Conservation (phyloP, 2,329 filamentous ascomycete genomes). For the Fusarium sp. region DNA sequence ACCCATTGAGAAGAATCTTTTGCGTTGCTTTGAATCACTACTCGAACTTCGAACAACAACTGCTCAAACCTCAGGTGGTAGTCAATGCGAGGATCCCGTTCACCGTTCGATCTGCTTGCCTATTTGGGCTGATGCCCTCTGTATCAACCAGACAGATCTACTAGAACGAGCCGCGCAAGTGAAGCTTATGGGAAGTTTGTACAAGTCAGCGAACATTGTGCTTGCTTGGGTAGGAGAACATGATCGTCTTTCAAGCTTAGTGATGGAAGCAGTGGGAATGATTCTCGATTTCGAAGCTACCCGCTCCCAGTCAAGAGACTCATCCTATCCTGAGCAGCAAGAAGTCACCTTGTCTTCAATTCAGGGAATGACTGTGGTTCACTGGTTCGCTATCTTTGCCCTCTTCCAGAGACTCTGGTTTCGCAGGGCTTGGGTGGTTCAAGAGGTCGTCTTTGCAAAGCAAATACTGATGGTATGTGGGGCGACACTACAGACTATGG, state of each 20-base stretch:
- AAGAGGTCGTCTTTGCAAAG: neutral
- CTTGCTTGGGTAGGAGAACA: neutral
- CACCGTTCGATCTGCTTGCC: neutral
- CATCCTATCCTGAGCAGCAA: neutral
- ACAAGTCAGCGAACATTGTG: neutral
- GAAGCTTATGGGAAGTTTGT: neutral
- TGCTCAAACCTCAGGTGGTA: neutral
- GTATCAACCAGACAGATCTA: neutral
- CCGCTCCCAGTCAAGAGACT: neutral
- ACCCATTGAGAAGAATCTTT: neutral
- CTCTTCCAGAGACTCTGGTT: conserved; percentile 1
- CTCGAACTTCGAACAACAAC: neutral
- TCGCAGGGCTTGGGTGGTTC: neutral
- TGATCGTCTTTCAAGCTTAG: neutral
- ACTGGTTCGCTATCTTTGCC: neutral
- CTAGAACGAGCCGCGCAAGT: neutral
- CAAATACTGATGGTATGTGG: neutral
- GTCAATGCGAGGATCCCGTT: neutral
- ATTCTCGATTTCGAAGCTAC: conserved; percentile 1
- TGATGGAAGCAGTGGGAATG: neutral
- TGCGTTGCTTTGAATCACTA: neutral
- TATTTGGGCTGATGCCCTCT: neutral
- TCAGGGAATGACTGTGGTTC: neutral
- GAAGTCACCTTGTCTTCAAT: neutral
- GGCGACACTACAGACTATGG: neutral